Evolutionary conservation across 2,329 filamentous ascomycete species (phyloP).

Genomic region (Beauveria bassiana): DNA sequence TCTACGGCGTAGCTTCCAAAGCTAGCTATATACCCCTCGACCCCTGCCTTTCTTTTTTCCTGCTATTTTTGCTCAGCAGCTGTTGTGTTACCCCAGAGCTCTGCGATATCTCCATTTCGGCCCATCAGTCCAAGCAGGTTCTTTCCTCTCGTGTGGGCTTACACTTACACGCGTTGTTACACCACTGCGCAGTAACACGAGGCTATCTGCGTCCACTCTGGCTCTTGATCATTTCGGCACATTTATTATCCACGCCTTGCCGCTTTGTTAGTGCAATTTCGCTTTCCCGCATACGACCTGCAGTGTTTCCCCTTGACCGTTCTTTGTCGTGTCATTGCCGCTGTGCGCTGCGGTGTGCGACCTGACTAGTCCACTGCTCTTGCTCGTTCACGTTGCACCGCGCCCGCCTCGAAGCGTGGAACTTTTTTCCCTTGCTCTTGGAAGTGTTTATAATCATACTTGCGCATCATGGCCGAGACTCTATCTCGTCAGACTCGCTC

Average conservation of each 20-base stretch:
- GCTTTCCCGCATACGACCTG: slow-evolving; percentile 9
- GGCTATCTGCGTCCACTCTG: not conserved
- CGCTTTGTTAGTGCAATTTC: not conserved
- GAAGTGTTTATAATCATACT: not conserved
- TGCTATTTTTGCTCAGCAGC: not conserved
- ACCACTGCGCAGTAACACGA: not conserved
- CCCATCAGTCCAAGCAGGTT: not conserved
- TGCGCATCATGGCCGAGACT: slow-evolving; percentile 6
- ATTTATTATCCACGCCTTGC: not conserved
- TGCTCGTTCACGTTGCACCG: slow-evolving; percentile 6
- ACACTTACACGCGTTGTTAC: slow-evolving; percentile 5
- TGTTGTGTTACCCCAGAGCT: slow-evolving; percentile 1
- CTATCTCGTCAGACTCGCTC: slow-evolving; percentile 21
- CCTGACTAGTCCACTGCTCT: not conserved
- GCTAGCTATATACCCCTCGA: slow-evolving; percentile 5
- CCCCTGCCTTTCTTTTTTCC: not conserved
- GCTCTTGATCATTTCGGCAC: not conserved
- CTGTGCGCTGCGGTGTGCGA: not conserved
- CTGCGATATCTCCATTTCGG: not conserved
- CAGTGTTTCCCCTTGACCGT: slow-evolving; percentile 9
- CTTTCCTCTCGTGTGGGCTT: not conserved
- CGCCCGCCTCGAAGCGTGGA: not conserved
- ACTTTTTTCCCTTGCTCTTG: not conserved
- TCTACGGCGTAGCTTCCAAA: not conserved
- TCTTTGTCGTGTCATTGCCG: slow-evolving; percentile 5